phyloP scores from a whole-genome alignment of 345 rosid species.

The Aurinia saxatilis region DNA sequence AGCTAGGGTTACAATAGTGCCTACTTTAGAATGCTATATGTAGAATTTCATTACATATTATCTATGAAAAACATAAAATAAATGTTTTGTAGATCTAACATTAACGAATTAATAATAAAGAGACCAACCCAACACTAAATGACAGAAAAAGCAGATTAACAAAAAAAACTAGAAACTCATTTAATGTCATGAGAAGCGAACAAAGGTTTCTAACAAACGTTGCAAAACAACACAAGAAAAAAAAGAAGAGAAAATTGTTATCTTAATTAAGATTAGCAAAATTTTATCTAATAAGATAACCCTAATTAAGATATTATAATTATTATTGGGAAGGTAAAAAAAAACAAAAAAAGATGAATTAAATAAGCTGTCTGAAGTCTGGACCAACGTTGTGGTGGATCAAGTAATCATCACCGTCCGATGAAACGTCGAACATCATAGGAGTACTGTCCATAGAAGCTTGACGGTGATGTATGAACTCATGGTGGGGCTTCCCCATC shows the following conservation, averaged over 20 bases:
- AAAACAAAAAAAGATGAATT: conserved; percentile 11
- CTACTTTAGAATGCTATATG: too few species aligned
- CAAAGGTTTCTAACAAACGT: conserved; percentile 5
- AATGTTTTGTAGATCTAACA: not conserved
- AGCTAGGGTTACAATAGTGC: too few species aligned
- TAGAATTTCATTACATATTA: not conserved
- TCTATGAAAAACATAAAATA: not conserved
- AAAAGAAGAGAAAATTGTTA: conserved; percentile 1
- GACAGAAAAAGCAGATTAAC: not conserved
- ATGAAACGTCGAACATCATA: conserved; percentile 55
- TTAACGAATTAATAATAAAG: not conserved
- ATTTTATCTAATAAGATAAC: conserved; percentile 20
- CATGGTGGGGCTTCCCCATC: conserved; percentile 38
- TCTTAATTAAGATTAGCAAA: conserved; percentile 29
- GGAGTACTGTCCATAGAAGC: conserved; percentile 23
- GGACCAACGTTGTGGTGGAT: conserved; percentile 86
- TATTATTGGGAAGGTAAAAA: conserved; percentile 19
- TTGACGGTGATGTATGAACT: conserved; percentile 49
- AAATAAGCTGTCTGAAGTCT: conserved; percentile 74
- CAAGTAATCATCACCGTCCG: conserved; percentile 76
- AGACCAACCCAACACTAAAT: not conserved
- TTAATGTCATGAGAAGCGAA: conserved; percentile 8
- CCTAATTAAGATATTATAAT: conserved; percentile 16
- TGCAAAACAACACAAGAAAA: not conserved
- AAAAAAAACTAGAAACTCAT: not conserved